Evolutionary conservation across 83 land plant species (phyloP).

Genomic region (Picea abies): DNA sequence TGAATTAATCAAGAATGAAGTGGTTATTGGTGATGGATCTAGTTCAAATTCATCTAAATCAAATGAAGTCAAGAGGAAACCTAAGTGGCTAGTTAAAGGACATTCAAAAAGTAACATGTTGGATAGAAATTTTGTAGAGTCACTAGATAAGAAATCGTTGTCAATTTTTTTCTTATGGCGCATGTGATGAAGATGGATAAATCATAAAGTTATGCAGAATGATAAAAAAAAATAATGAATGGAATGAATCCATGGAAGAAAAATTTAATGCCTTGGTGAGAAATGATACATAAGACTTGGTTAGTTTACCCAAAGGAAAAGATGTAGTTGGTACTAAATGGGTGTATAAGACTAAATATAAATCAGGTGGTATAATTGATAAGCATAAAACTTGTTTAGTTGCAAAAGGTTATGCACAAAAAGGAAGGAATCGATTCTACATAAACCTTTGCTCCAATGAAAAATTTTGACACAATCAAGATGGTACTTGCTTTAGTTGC

Average conservation of each 20-base stretch:
- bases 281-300: background rate
- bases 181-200: background rate
- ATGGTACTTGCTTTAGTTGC: background rate
- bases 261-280: background rate
- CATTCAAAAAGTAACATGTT: background rate
- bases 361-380: background rate
- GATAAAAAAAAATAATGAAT: background rate
- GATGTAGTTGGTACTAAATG: too few species aligned
- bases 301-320: too few species aligned
- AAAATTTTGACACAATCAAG: slow-evolving; percentile 5
- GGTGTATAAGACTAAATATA: background rate
- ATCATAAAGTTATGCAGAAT: background rate
- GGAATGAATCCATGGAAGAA: background rate
- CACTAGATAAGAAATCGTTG: background rate
- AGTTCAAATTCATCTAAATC: background rate
- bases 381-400: background rate
- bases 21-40: background rate
- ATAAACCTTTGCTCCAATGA: slow-evolving; percentile 16
- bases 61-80: background rate
- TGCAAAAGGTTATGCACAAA: slow-evolving; percentile 12
- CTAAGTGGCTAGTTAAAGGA: background rate
- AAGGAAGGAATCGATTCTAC: background rate
- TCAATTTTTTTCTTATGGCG: background rate
- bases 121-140: background rate
- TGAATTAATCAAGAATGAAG: background rate